Evolutionary conservation across 2,329 filamentous ascomycete genomes (phyloP).

Genomic region (Hymenoscyphus infarciens): DNA sequence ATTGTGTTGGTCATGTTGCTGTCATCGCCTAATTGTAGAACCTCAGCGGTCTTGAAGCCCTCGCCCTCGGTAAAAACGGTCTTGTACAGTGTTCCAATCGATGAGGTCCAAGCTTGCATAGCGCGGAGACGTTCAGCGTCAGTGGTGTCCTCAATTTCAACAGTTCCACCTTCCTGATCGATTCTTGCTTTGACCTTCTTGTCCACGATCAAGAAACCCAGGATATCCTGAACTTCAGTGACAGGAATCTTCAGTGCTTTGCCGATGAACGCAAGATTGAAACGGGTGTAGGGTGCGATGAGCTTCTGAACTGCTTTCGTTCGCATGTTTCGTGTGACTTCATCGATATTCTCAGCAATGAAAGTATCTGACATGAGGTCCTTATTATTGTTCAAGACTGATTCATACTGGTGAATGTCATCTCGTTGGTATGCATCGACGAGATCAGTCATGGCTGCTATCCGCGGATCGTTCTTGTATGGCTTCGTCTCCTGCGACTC

Average conservation of each 20-base stretch:
- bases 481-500: constrained; percentile 98
- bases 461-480: constrained; percentile 92
- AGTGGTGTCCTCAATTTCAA: constrained; percentile 72
- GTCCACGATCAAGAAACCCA: constrained; percentile 92
- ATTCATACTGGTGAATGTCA: constrained; percentile 88
- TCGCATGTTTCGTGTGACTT: constrained; percentile 96
- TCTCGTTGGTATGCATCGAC: constrained; percentile 96
- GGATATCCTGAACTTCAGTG: constrained; percentile 86
- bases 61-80: constrained; percentile 76
- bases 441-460: constrained; percentile 94
- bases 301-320: constrained; percentile 93
- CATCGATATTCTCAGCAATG: constrained; percentile 98
- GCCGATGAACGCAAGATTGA: constrained; percentile 84
- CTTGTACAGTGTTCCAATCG: constrained; percentile 65
- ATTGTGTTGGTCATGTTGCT: not conserved
- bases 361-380: constrained; percentile 90
- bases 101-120: constrained; percentile 67
- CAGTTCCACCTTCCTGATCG: constrained; percentile 79
- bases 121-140: constrained; percentile 73
- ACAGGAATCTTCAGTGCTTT: constrained; percentile 82
- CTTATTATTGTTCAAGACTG: constrained; percentile 78
- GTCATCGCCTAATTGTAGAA: constrained; percentile 25
- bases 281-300: constrained; percentile 90
- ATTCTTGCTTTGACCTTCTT: constrained; percentile 83
- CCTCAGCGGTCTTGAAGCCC: constrained; percentile 48